Conservation (phyloP, 78 protist species). For the Chrysochromulina tobinii region DNA sequence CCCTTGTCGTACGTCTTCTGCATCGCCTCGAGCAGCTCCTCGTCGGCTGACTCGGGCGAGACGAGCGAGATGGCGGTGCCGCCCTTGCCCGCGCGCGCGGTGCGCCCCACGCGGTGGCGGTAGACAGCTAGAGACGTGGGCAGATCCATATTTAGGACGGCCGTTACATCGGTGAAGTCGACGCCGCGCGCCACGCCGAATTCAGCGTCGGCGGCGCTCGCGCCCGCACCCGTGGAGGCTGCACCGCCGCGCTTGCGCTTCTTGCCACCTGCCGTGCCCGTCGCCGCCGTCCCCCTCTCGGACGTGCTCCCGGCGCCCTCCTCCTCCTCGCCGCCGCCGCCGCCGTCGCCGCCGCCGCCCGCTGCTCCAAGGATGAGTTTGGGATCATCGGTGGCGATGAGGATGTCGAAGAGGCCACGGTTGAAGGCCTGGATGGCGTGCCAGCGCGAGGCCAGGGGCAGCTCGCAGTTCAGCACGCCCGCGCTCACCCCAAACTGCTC, state of each 20-base stretch:
- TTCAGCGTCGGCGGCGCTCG: slow-evolving; percentile 17
- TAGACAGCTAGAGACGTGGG: background rate
- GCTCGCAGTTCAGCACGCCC: slow-evolving; percentile 28
- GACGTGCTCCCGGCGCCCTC: background rate
- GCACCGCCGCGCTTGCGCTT: background rate
- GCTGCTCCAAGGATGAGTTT: background rate
- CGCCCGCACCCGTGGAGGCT: background rate
- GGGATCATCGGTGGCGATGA: slow-evolving; percentile 82
- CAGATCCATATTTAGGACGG: slow-evolving; percentile 64
- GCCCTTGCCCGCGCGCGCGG: slow-evolving; percentile 45
- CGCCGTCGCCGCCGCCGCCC: background rate
- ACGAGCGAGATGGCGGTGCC: slow-evolving; percentile 32
- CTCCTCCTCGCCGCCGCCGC: background rate
- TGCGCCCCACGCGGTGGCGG: slow-evolving; percentile 54
- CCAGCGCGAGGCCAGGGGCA: slow-evolving; percentile 33
- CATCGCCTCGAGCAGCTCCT: background rate
- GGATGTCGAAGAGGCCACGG: slow-evolving; percentile 74
- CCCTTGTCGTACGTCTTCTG: background rate
- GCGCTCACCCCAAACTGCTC: slow-evolving; percentile 68
- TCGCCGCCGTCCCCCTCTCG: background rate
- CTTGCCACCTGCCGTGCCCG: background rate
- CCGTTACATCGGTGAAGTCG: slow-evolving; percentile 46
- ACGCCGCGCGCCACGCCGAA: slow-evolving; percentile 59
- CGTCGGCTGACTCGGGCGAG: background rate
- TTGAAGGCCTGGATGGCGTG: slow-evolving; percentile 77